Evolutionary conservation across 2,329 filamentous ascomycete genomes (phyloP), one percentile per base, ranked within the genome.

Genomic region (Neonectria neomacrospora): DNA sequence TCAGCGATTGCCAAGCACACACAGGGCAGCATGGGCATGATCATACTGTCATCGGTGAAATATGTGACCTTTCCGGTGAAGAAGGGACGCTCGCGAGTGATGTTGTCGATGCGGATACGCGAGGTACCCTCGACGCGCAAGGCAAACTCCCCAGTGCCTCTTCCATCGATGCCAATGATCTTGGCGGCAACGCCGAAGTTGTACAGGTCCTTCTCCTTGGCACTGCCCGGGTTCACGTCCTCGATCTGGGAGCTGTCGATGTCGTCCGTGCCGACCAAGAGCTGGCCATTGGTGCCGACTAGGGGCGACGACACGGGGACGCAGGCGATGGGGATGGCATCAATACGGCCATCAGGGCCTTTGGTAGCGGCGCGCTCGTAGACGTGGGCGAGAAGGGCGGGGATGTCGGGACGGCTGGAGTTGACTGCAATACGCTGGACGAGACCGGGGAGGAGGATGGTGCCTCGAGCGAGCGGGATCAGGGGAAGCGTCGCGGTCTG

Each of bases 81-180:
- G 76, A 92, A 97, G 2, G 94, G 93, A 56, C 90, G 86, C 68
- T 97, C 92, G 75, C 92, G 90, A 39, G 88, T 85, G 14, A 80
- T 74, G 54, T 58, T 68, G 54, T 93, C 90, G 37, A 97, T 80
- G 66, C 87, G 87, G 67, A 97, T 90, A 42, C 96, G 87, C 67
- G 90, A 86, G 18, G 92, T 84, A 16, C 96, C 96, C 77, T 98
- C 94, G 2, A 99, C 93, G 5, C 97, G 85, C 55, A 99, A 80
- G 61, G 90, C 90, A 73, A 97, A 90, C 75, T 97, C 91, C 30
- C 89, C 88, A 11, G 89, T 88, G 50, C 89, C 88, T 59, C 89
- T 86, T 28, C 92, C 91, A 77, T 95, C 91, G 50, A 95, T 89
- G 54, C 90, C 91, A 61, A 90, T 86, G 69, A 95, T 91, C 80